These are phyloP conservation scores for Silene vulgaris DNA, from an alignment of 179 eudicot genomes.

Conservation along the genomic window DNA sequence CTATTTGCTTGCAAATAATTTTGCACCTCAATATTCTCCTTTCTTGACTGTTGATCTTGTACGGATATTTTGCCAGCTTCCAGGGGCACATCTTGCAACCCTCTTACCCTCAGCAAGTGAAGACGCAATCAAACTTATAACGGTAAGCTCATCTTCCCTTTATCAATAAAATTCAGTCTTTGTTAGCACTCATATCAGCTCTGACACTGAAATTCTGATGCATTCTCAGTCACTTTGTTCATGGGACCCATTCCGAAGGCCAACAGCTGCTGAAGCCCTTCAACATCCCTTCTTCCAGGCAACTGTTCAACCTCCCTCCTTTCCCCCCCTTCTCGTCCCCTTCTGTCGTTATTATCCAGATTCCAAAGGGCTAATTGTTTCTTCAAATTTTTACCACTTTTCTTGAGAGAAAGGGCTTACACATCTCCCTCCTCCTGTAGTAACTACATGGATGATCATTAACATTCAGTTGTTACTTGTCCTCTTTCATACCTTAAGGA, in stretches of 20 bases:
- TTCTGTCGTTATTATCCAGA: not conserved
- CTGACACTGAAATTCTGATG: constrained; percentile 14
- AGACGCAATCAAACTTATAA: constrained; percentile 68
- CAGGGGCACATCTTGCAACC: constrained; percentile 57
- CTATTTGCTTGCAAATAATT: not conserved
- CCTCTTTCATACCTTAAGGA: not conserved
- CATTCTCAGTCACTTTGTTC: constrained; percentile 62
- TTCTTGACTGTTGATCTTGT: not conserved
- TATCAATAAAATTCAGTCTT: not conserved
- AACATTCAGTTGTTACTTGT: not conserved
- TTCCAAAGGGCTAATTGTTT: not conserved
- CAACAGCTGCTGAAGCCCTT: constrained; percentile 81
- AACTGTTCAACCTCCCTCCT: not conserved
- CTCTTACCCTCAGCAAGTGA: constrained; percentile 74
- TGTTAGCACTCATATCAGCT: not conserved
- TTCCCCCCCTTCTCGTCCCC: not conserved
- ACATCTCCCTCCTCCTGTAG: not conserved
- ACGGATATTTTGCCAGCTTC: constrained; percentile 36
- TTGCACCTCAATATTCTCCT: not conserved
- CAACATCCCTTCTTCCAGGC: constrained; percentile 93
- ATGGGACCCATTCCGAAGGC: constrained; percentile 94
- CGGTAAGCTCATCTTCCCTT: constrained; percentile 34
- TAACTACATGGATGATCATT: not conserved
- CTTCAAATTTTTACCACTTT: not conserved
- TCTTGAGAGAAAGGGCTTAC: too few species aligned